Evolutionary conservation across 768 basidiomycete species (phyloP).

Genomic region (Trametes villosa): DNA sequence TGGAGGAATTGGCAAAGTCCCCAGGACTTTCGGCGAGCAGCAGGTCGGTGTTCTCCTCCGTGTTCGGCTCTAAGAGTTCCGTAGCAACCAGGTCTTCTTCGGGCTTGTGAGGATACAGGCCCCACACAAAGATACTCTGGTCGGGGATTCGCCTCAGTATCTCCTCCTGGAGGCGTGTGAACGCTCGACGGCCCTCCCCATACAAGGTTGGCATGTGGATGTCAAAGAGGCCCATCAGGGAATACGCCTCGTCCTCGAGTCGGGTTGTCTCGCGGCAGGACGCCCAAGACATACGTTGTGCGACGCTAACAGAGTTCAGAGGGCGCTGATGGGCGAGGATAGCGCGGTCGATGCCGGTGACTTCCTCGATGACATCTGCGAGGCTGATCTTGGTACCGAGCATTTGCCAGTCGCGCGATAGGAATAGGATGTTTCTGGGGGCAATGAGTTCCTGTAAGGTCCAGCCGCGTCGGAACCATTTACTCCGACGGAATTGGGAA

Average conservation of each 20-base stretch:
- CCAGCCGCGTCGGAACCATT: no score
- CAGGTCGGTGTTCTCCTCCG: no score
- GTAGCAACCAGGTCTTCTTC: no score
- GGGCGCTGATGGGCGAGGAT: neutral
- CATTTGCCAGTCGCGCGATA: neutral
- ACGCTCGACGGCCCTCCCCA: neutral
- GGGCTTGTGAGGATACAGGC: no score
- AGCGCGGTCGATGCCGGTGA: neutral
- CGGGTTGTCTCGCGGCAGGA: neutral
- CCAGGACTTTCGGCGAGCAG: no score
- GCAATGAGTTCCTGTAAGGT: no score
- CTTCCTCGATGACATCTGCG: neutral
- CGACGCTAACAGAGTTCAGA: neutral
- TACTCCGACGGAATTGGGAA: neutral
- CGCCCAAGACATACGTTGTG: neutral
- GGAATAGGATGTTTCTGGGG: neutral
- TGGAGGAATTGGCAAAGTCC: no score
- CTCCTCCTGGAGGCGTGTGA: neutral
- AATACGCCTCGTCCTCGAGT: constrained; percentile 3
- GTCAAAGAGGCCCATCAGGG: neutral
- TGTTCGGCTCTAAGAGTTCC: no score
- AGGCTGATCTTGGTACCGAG: neutral
- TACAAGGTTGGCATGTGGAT: neutral
- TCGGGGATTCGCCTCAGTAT: neutral
- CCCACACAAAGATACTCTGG: neutral